Conservation (phyloP, 2,329 filamentous ascomycete genomes). For the Botryotinia globosa region DNA sequence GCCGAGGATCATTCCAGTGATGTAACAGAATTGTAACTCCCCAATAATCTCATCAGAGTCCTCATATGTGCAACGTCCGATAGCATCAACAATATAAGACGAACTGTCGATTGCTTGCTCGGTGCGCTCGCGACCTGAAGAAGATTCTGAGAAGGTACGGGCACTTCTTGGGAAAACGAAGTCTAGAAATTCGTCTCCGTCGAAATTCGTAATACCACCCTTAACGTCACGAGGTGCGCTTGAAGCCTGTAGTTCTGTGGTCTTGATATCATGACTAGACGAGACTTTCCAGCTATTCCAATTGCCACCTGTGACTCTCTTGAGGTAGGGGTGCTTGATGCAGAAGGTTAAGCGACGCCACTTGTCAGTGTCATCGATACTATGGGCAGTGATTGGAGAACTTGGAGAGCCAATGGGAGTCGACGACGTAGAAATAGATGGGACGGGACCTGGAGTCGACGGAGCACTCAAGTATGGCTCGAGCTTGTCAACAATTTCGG, state of each 20-base stretch:
- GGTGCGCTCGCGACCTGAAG: constrained; percentile 41
- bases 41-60: constrained; percentile 49
- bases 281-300: constrained; percentile 51
- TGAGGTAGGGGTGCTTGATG: constrained; percentile 47
- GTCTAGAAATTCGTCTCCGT: constrained; percentile 45
- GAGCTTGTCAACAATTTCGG: constrained; percentile 32
- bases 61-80: constrained; percentile 40
- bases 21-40: constrained; percentile 59
- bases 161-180: constrained; percentile 48
- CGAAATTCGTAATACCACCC: constrained; percentile 39
- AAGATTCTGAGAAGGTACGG: constrained; percentile 43
- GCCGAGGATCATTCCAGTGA: constrained; percentile 56
- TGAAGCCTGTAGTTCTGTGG: constrained; percentile 3
- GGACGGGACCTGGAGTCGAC: background rate
- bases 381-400: constrained; percentile 22
- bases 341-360: constrained; percentile 53
- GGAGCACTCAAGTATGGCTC: constrained; percentile 27
- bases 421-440: background rate
- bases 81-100: constrained; percentile 45
- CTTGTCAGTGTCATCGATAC: constrained; percentile 39
- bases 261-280: constrained; percentile 50
- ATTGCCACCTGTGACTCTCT: constrained; percentile 46
- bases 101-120: constrained; percentile 50
- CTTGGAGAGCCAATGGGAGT: background rate
- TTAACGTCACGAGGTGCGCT: constrained; percentile 11